These are phyloP conservation scores for Sanghuangporus weigelae DNA, from an alignment of 1,284 basidiomycete species.

Conservation along the genomic window DNA sequence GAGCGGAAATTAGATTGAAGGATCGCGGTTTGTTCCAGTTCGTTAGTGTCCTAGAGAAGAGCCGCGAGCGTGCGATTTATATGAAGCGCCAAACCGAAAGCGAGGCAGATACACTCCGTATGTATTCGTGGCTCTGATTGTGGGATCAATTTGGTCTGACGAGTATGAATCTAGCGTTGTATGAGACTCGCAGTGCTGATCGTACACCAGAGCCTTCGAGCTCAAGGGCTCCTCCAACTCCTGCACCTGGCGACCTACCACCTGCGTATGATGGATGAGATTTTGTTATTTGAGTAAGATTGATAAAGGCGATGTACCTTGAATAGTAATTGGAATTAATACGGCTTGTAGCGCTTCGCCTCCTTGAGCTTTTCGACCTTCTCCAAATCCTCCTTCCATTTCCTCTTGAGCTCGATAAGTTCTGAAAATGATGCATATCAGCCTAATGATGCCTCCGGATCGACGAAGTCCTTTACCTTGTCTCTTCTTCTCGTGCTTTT, in stretches of 20 bases:
- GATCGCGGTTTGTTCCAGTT: slow-evolving; percentile 70
- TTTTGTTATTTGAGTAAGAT: not conserved
- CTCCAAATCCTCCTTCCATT: slow-evolving; percentile 85
- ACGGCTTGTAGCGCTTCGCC: slow-evolving; percentile 78
- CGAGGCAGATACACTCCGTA: slow-evolving; percentile 39
- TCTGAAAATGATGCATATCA: slow-evolving; percentile 35
- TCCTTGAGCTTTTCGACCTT: slow-evolving; percentile 80
- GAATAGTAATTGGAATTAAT: slow-evolving; percentile 38
- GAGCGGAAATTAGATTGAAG: slow-evolving; percentile 60
- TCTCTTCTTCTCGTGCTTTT: slow-evolving; percentile 81
- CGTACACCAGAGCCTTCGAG: slow-evolving; percentile 12
- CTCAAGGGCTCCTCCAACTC: not conserved
- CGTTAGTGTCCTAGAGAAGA: slow-evolving; percentile 64
- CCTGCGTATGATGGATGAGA: slow-evolving; percentile 16
- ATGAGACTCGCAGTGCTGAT: slow-evolving; percentile 12
- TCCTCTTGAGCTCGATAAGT: slow-evolving; percentile 71
- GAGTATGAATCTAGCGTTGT: slow-evolving; percentile 2
- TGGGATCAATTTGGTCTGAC: not conserved
- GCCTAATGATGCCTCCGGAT: not conserved
- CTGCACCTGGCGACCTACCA: slow-evolving; percentile 10
- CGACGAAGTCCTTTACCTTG: slow-evolving; percentile 49
- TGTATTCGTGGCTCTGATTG: not conserved
- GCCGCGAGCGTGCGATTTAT: slow-evolving; percentile 65
- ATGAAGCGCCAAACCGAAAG: slow-evolving; percentile 58
- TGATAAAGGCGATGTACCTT: not conserved